Evolutionary conservation across 2,329 filamentous ascomycete genomes (phyloP).

Genomic region (Paramyrothecium roridum): DNA sequence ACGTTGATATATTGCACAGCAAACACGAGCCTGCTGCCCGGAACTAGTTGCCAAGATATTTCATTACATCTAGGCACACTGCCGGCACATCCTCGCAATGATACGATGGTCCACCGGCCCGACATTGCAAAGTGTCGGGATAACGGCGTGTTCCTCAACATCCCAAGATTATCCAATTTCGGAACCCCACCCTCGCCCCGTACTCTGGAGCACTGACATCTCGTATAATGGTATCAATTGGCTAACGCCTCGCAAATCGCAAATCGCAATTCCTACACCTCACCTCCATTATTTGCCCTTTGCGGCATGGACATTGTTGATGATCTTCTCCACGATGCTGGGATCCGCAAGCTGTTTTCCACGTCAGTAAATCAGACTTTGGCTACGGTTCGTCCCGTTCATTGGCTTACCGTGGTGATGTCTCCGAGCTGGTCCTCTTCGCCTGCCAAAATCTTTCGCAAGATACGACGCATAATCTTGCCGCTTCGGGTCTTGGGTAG

Average conservation of each 20-base stretch:
- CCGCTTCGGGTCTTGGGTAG: conserved; percentile 95
- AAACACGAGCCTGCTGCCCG: neutral
- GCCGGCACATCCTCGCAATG: too few species aligned
- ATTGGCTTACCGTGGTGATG: conserved; percentile 74
- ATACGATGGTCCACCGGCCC: neutral
- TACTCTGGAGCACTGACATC: neutral
- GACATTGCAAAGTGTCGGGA: neutral
- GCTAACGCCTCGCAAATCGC: neutral
- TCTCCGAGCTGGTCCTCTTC: conserved; percentile 98
- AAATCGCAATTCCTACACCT: neutral
- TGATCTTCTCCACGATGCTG: conserved; percentile 84
- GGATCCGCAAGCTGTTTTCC: conserved; percentile 76
- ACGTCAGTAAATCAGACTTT: conserved; percentile 7
- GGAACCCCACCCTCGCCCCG: neutral
- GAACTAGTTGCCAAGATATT: too few species aligned
- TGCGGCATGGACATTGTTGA: conserved; percentile 69
- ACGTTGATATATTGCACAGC: neutral
- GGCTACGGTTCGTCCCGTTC: neutral
- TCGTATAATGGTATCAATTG: neutral
- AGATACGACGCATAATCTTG: conserved; percentile 97
- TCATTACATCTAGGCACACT: too few species aligned
- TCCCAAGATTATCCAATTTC: neutral
- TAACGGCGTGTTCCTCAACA: neutral
- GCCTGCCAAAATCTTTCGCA: conserved; percentile 94
- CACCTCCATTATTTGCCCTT: conserved; percentile 44